Conservation (phyloP, 2,329 filamentous ascomycete genomes). For the Thielaviopsis ethacetica region DNA sequence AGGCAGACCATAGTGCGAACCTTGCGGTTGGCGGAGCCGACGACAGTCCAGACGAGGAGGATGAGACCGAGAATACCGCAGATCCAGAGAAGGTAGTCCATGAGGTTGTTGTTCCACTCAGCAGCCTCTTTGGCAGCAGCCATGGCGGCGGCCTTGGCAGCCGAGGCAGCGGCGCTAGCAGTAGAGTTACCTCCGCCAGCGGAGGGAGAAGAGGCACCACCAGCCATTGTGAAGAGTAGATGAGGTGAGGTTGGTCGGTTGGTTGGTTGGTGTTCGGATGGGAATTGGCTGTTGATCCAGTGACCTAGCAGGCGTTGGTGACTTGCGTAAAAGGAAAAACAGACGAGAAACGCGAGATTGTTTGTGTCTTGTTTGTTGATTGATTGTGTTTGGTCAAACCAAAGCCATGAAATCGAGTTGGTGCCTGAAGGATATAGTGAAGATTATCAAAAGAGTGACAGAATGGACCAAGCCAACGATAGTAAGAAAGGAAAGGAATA, state of each 20-base stretch:
- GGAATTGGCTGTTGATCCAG: background rate
- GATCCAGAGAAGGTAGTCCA: conserved; percentile 44
- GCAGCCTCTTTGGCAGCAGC: conserved; percentile 18
- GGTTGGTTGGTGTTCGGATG: background rate
- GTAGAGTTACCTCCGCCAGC: conserved; percentile 11
- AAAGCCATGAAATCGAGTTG: too few relatives aligned
- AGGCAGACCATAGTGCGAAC: conserved; percentile 60
- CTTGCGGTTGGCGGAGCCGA: conserved; percentile 45
- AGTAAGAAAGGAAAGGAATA: background rate
- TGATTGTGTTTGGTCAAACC: too few relatives aligned
- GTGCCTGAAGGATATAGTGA: too few relatives aligned
- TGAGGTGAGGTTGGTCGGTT: background rate
- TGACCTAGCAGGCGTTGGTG: background rate
- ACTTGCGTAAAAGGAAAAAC: background rate
- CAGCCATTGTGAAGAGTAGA: conserved; percentile 2
- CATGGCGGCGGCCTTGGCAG: conserved; percentile 3
- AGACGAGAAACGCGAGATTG: background rate
- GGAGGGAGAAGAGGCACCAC: conserved; percentile 6
- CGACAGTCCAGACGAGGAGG: conserved; percentile 51
- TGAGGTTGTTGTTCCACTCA: conserved; percentile 36
- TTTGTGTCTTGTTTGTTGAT: background rate
- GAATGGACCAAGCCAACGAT: background rate
- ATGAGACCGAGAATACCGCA: conserved; percentile 46
- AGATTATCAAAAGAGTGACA: background rate
- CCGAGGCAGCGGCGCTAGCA: background rate